Evolutionary conservation across 306 rosid species (phyloP), one percentile per base, ranked within the genome.

Genomic region (Malus sylvestris): DNA sequence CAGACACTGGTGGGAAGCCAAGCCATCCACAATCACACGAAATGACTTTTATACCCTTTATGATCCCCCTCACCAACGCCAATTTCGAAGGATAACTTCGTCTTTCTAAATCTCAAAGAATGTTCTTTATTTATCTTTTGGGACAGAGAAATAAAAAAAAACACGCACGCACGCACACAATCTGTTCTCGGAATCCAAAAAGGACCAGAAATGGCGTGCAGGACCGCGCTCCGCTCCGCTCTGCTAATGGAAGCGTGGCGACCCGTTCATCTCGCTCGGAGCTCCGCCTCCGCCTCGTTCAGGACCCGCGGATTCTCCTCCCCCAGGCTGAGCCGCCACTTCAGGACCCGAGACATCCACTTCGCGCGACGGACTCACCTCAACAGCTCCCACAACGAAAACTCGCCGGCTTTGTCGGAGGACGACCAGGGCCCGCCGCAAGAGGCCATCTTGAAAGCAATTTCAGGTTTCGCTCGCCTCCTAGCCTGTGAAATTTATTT

Each of bases 351-450:
- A 22, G 73, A 71, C 13, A 85, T 87, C 80, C 92, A 83, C 69
- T 73, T 80, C 25, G 61, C 71, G 9, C 80, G 33, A 72, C 82
- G 67, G 76, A 67, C 86, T 46, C 80, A 13, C 32, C 80, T 88
- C 60, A 74, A 78, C 63, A 91, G 92, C 86, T 85, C 91, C 78
- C 65, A 79, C 78, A 74, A 74, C 61, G 93, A 85, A 46, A 74
- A 85, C 53, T 77, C 91, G 1, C 83, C 85, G n/a, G 65, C 83
- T 18, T 82, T 77, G 9, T 44, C 84, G 82, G 91, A 87, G 32
- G 98, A 95, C 70, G 99, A 88, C 70, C 99, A 91, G 78, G 91
- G 84, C 74, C 99, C 98, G 2, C 99, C 99, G 61, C 99, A 92
- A 70, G 97, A 95, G 77, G 97, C 96, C 64, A 86, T 95, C 51